Evolutionary conservation across 2,329 filamentous ascomycete genomes (phyloP), one percentile per base, ranked within the genome.

Genomic region (Colletotrichum gigasporum): DNA sequence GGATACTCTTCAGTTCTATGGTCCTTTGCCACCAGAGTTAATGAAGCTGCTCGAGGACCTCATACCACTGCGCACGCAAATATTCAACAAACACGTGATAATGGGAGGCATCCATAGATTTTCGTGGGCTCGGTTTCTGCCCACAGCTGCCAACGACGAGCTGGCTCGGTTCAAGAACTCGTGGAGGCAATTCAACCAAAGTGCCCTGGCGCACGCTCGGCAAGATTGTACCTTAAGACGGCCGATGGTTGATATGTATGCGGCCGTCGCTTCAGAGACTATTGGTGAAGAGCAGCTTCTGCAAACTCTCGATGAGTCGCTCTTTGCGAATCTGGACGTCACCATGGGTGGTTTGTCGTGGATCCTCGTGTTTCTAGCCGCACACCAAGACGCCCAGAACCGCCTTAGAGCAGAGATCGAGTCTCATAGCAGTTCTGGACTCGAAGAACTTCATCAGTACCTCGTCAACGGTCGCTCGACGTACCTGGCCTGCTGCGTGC

Each of bases 281-380:
- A 18, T 54, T 1, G 32, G 12, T 26, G 22, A 54, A 12, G 35
- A 54, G 6, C 61, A 79, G 41, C 53, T 78, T 2, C 69, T 78
- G 1, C 81, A 83, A 28, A 83, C 82, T 0, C 67, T 83, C 5
- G 80, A 83, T 63, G 82, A 83, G 68, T 74, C 75, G 42, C 73
- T 83, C 0, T 84, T 77, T 62, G 81, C 79, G 2, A 83, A 83
- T 61, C 72, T 83, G 1, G 82, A 84, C 61, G 80, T 83, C 8
- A 81, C 80, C 0, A 75, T 75, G 2, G 77, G 78, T 4, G 79
- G 69, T 1, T 48, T 83, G 0, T 76, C 78, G 0, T 84, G 82
- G 80, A 75, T 72, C n/a, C 65, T 80, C 0, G 70, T 81, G 1
- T 78, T 81, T 47, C 69, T 84, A 0, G 79, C 80, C 1, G 71